These are phyloP conservation scores for Phialophora tarda DNA, from an alignment of 2,329 filamentous ascomycete species.

Conservation along the genomic window DNA sequence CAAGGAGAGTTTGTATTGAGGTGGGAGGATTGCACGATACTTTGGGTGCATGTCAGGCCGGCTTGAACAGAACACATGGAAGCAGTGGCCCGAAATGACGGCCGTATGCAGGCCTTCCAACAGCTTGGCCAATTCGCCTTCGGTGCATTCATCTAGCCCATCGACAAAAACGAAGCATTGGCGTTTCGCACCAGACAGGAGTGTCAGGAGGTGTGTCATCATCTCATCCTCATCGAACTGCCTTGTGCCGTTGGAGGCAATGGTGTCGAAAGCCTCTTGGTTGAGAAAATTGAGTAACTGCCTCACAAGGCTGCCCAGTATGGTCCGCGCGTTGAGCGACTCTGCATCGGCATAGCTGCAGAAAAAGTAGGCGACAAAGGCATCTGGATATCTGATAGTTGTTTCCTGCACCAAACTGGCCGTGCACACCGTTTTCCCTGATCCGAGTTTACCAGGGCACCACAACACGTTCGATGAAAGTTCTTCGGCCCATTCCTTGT, in stretches of 20 bases:
- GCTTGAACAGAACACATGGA: constrained; percentile 34
- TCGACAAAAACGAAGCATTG: constrained; percentile 31
- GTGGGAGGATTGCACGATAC: constrained; percentile 9
- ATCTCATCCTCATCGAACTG: constrained; percentile 17
- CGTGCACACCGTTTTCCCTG: constrained; percentile 38
- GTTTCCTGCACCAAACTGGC: constrained; percentile 36
- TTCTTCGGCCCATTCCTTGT: constrained; percentile 30
- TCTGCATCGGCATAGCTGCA: constrained; percentile 30
- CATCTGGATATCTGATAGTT: constrained; percentile 17
- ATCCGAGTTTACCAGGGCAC: constrained; percentile 37
- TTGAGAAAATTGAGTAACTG: constrained; percentile 31
- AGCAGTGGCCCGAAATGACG: background rate
- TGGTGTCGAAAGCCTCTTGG: constrained; percentile 11
- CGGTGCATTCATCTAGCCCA: constrained; percentile 31
- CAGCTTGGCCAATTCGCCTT: constrained; percentile 16
- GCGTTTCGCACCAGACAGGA: constrained; percentile 2
- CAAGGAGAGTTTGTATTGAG: constrained; percentile 19
- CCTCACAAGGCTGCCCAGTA: constrained; percentile 37
- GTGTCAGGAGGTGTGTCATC: background rate
- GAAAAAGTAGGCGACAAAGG: constrained; percentile 36
- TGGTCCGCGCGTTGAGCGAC: constrained; percentile 34
- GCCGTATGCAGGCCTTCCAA: constrained; percentile 9
- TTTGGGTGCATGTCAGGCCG: constrained; percentile 31
- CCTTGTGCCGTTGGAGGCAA: background rate
- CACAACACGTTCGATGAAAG: constrained; percentile 27